A percentile compares a stretch with the other conserved stretches of the same genome.
These are phyloP conservation scores for Arachnomyces sp. DNA, from an alignment of 2,329 filamentous ascomycete species.

Conservation along the genomic window DNA sequence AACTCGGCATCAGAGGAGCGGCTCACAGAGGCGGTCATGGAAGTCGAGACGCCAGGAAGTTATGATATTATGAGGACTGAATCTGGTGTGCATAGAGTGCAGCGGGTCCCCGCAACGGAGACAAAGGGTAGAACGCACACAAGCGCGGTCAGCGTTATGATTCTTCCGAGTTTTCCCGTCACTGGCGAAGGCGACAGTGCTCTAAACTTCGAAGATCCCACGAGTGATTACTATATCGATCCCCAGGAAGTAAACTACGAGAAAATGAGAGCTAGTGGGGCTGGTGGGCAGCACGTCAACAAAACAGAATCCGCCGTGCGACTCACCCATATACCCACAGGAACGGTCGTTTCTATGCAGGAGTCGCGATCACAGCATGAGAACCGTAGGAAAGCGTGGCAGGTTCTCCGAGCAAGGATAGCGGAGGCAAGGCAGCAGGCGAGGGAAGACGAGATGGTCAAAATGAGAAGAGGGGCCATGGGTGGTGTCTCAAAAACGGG, in stretches of 20 bases:
- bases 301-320: constrained; percentile 95
- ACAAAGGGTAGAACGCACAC: constrained; percentile 88
- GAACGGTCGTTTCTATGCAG: constrained; percentile 82
- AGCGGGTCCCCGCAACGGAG: constrained; percentile 86
- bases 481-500: constrained; percentile 71
- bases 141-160: constrained; percentile 83
- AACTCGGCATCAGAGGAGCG: constrained; percentile 54
- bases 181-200: constrained; percentile 43
- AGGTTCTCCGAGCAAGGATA: constrained; percentile 68
- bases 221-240: constrained; percentile 85
- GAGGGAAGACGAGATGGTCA: constrained; percentile 69
- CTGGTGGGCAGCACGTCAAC: constrained; percentile 96
- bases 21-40: constrained; percentile 78
- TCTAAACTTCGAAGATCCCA: constrained; percentile 67
- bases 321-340: constrained; percentile 81
- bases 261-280: constrained; percentile 84
- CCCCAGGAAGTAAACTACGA: constrained; percentile 73
- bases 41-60: constrained; percentile 66
- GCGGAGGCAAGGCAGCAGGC: constrained; percentile 73
- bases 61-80: constrained; percentile 79
- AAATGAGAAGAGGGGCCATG: constrained; percentile 68
- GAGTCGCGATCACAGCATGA: constrained; percentile 83
- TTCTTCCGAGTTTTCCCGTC: constrained; percentile 71
- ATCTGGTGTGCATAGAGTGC: constrained; percentile 89
- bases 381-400: constrained; percentile 84